Evolutionary conservation across 805 yeast genomes (phyloP).

Genomic region (Komagataella phaffii): DNA sequence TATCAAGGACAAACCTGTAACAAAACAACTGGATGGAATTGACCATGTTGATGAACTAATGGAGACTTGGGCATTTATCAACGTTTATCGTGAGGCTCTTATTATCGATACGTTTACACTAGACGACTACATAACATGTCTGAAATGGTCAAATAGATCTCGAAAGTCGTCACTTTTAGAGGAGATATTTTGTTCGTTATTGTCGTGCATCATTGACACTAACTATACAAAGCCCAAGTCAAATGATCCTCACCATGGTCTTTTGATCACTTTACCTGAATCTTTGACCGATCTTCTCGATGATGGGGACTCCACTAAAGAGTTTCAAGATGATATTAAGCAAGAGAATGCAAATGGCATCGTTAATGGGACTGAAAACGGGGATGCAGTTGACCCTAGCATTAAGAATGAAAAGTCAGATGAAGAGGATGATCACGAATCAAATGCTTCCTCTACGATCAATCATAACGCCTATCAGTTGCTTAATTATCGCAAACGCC

Average conservation of each 20-base stretch:
- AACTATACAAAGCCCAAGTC: constrained; percentile 18
- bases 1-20: constrained; percentile 11
- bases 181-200: constrained; percentile 56
- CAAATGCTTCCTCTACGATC: constrained; percentile 16
- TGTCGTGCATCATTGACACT: constrained; percentile 38
- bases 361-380: constrained; percentile 12
- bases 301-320: constrained; percentile 10
- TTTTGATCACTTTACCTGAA: constrained; percentile 10
- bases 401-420: constrained; percentile 11
- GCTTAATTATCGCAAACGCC: constrained; percentile 41
- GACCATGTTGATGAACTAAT: constrained; percentile 29
- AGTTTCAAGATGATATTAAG: not conserved
- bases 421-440: constrained; percentile 10
- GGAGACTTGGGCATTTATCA: constrained; percentile 66
- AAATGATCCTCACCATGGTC: constrained; percentile 4
- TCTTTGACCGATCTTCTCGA: constrained; percentile 7
- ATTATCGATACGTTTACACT: constrained; percentile 62
- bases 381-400: constrained; percentile 12
- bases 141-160: constrained; percentile 31
- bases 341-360: constrained; percentile 5
- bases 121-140: constrained; percentile 58
- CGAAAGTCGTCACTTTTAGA: constrained; percentile 40
- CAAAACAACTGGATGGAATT: constrained; percentile 10
- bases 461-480: constrained; percentile 29
- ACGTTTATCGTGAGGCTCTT: constrained; percentile 53